Percentiles rank a stretch among this genome's conserved stretches.
Conservation (phyloP, 768 basidiomycete species). For the Panellus pusillus region DNA sequence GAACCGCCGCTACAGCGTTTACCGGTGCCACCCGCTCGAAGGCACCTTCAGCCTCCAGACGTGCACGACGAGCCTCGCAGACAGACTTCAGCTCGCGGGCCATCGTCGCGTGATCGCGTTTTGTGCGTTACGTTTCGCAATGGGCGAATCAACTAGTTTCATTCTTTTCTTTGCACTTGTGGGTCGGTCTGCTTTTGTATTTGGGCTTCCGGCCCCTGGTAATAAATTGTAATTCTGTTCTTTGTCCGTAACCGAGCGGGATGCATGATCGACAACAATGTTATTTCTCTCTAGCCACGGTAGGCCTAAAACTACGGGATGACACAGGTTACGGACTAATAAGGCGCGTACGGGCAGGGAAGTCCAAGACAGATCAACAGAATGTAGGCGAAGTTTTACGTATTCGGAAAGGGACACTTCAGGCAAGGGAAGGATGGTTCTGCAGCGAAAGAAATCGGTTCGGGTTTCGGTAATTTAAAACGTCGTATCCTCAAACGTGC, state of each 20-base stretch:
- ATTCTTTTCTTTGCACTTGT: too few species aligned
- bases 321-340: conserved; percentile 16
- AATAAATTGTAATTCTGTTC: background rate
- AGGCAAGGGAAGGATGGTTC: too few species aligned
- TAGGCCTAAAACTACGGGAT: conserved; percentile 22
- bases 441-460: too few species aligned
- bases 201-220: background rate
- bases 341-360: conserved; percentile 7
- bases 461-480: background rate
- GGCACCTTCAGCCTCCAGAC: background rate
- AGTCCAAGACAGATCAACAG: conserved; percentile 6
- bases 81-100: background rate
- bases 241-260: background rate
- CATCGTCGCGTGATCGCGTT: background rate
- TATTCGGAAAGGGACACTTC: too few species aligned
- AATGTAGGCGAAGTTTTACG: conserved; percentile 15
- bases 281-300: conserved; percentile 27
- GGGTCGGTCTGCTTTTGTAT: too few species aligned
- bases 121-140: conserved; percentile 17
- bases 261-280: conserved; percentile 29
- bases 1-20: background rate
- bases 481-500: conserved; percentile 4
- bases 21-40: background rate
- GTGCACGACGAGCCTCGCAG: background rate
- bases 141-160: background rate